Base-by-base conservation (phyloP, 2,329 filamentous ascomycete species). In the Pyrenophora seminiperda region DNA sequence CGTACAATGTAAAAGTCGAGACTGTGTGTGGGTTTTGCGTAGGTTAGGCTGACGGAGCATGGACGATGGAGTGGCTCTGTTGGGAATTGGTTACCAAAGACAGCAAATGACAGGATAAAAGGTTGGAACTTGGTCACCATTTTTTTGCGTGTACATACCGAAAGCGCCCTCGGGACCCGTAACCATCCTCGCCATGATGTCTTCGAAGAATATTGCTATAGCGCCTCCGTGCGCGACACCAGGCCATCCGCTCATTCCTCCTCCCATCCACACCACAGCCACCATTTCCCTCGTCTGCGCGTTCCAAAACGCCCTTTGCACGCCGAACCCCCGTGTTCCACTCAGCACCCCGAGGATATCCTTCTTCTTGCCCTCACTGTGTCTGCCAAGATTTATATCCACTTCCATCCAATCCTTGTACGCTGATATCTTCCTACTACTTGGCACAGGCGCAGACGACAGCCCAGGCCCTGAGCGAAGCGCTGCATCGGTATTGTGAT, bases 171-270 rank as follows among this genome's bases (percentile, higher is more conserved):
- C 57, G 0, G 33, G 85, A 77, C 63, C 84, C 81, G 58, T 86
- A 73, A 62, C 82, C 80, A 83, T 85, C 34, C 86, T 78, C n/a
- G 84, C 84, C 54, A 90, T 77, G 42, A 80, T 82, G 75, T 91
- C 89, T 68, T 89, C 83, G 30, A 91, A 73, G 3, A 89, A 70
- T 0, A 85, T 90, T 6, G 85, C 86, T 40, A 89, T 78, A 5
- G 81, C 77, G 11, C 89, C 89, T 47, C 89, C 89, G 73, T 93
- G 89, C 42, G 85, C 83, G 32, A 89, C 77, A 10, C 82, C 81
- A 1, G 88, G 88, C 86, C 87, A 92, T 3, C 89, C 88, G 39
- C 80, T 77, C 15, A 87, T 66, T 1, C 77, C 82, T n/a, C 77
- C 70, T 5, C 89, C 89, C 45, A 91, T 79, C 76, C 80, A 88